Evolutionary conservation across 352 stramenopile genomes (phyloP).

Genomic region (Phytopythium vexans): DNA sequence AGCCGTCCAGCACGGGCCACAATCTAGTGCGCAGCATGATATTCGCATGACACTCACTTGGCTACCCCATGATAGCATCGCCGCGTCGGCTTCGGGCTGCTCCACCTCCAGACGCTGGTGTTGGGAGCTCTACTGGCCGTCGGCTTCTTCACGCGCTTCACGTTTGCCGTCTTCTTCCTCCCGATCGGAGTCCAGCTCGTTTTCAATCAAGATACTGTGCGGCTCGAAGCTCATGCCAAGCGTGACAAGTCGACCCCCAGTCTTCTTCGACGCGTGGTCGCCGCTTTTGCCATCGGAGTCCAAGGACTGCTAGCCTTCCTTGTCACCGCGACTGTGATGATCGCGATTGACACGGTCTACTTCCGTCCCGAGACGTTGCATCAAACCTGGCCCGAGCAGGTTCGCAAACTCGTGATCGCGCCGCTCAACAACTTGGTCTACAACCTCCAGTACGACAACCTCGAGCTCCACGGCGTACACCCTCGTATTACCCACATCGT

Average conservation of each 20-base stretch:
- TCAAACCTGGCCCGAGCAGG: conserved; percentile 4
- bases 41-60: not conserved
- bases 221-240: conserved; percentile 29
- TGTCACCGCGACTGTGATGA: conserved; percentile 22
- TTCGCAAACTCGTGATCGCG: conserved; percentile 41
- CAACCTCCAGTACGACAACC: conserved; percentile 89
- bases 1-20: too few relatives aligned
- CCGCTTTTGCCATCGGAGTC: conserved; percentile 19
- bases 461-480: conserved; percentile 91
- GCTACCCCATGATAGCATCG: conserved; percentile 22
- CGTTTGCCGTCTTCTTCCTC: conserved; percentile 81
- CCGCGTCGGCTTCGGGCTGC: conserved; percentile 18
- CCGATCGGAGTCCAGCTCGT: conserved; percentile 66
- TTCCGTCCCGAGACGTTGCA: conserved; percentile 27
- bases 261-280: conserved; percentile 17
- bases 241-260: not conserved
- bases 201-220: conserved; percentile 41
- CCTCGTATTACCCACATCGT: conserved; percentile 79
- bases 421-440: conserved; percentile 90
- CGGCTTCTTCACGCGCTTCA: conserved; percentile 81
- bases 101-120: conserved; percentile 51
- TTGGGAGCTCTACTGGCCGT: conserved; percentile 66
- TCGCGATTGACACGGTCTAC: conserved; percentile 59
- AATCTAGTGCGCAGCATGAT: not conserved
- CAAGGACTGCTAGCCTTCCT: conserved; percentile 53